Evolutionary conservation across 371 early-diverging fungal genomes (phyloP), one percentile per base, ranked within the genome.

Genomic region (Haplosporangium sp.): DNA sequence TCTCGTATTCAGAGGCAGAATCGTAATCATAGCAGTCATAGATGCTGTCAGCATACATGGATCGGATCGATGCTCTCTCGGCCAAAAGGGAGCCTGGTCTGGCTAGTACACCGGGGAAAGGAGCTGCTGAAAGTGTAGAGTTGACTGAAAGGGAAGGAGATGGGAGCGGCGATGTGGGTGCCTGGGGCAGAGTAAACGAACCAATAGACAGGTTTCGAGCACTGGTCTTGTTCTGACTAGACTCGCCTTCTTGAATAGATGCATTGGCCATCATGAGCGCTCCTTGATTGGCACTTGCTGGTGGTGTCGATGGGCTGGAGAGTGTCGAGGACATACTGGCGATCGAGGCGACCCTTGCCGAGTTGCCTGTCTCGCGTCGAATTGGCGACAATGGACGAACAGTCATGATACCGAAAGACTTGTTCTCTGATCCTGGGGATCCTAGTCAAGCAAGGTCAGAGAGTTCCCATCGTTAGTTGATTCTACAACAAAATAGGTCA

Each of bases 331-430:
- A 61, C 45, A 73, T 47, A 42, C 80, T 72, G 29, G 64, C 54
- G 1, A 69, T 64, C 1, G 69, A 74, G 16, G 69, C 42, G 1
- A 58, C 53, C 6, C 56, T 41, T 36, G 52, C 67, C 11, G 57
- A 52, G 38, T 54, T 58, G 50, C 12, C 21, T 18, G 76, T 62
- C 18, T 48, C 61, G 10, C 80, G 73, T 8, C 73, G 73, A 59
- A 79, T 79, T 5, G 80, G 80, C n/a, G 80, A 79, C 40, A 79
- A 23, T 38, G 80, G 80, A 12, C 80, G 80, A 42, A 79, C 65
- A 1, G 66, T 60, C 70, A 64, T 47, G 38, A 41, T 20, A 20
- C 48, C 55, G 23, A 53, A 29, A 21, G 67, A n/a, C 53, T 56
- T 64, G 40, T 13, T 5, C 8, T 62, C 59, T 2, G 47, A 16